phyloP scores from a whole-genome alignment of 1,139 yeast species.

The Blastobotrys capitulatus region DNA sequence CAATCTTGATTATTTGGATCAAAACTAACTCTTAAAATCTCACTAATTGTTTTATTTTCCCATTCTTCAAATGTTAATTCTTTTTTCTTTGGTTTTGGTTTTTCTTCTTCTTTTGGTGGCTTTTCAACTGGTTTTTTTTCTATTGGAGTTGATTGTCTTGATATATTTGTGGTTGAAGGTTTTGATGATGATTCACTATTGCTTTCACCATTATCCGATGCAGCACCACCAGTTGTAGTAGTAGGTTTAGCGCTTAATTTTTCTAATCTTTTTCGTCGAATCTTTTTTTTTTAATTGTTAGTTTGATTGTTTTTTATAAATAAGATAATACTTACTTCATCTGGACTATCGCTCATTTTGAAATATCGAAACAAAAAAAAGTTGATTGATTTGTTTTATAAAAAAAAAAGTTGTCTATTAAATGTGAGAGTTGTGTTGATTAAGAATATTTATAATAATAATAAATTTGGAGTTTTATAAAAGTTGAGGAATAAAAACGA shows the following conservation, averaged over 20 bases:
- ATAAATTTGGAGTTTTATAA: too few species aligned
- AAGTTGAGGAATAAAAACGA: neutral
- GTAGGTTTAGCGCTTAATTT: neutral
- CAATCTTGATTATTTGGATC: slow-evolving; percentile 12
- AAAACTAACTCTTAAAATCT: slow-evolving; percentile 20
- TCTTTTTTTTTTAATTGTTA: slow-evolving; percentile 24
- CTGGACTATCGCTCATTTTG: slow-evolving; percentile 17
- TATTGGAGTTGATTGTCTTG: neutral
- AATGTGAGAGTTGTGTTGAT: neutral
- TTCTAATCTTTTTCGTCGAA: slow-evolving; percentile 27
- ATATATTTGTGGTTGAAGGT: neutral
- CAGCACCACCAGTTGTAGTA: neutral
- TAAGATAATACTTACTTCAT: slow-evolving; percentile 19
- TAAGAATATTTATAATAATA: too few species aligned
- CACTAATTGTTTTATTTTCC: slow-evolving; percentile 20
- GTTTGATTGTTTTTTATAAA: neutral
- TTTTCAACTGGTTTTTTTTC: slow-evolving; percentile 1
- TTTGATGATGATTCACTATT: neutral
- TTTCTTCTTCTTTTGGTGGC: neutral
- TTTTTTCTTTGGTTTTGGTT: slow-evolving; percentile 2
- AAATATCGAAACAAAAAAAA: too few species aligned
- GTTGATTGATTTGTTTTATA: neutral
- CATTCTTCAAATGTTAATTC: slow-evolving; percentile 18
- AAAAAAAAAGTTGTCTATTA: neutral
- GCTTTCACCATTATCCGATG: neutral